These are phyloP conservation scores for Elongisporangium senticosum DNA, from an alignment of 352 stramenopile species.

Conservation along the genomic window DNA sequence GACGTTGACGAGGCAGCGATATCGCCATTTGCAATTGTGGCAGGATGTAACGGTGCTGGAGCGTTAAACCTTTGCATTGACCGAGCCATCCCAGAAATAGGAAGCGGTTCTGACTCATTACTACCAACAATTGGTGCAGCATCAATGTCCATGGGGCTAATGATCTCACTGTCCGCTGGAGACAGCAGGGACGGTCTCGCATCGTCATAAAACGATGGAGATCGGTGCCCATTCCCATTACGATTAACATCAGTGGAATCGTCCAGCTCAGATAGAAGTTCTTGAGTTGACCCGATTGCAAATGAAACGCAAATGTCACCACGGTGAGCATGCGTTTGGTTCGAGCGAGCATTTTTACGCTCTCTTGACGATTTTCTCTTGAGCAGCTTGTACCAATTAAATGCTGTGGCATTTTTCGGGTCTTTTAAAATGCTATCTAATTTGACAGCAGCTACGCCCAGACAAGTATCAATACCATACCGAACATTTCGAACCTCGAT, in stretches of 20 bases:
- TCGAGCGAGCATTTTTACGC: slow-evolving; percentile 30
- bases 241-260: slow-evolving; percentile 7
- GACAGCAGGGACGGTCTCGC: slow-evolving; percentile 18
- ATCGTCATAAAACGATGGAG: slow-evolving; percentile 18
- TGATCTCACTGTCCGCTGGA: slow-evolving; percentile 28
- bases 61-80: slow-evolving; percentile 40
- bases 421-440: slow-evolving; percentile 77
- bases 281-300: slow-evolving; percentile 79
- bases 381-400: slow-evolving; percentile 86
- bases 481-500: slow-evolving; percentile 82
- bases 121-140: not conserved
- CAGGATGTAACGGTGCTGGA: not conserved
- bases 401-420: slow-evolving; percentile 63
- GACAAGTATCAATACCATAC: slow-evolving; percentile 81
- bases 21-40: slow-evolving; percentile 16
- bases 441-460: slow-evolving; percentile 79
- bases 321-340: slow-evolving; percentile 53
- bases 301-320: slow-evolving; percentile 77
- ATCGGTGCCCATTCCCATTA: slow-evolving; percentile 4
- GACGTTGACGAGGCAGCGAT: not conserved
- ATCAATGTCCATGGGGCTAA: slow-evolving; percentile 41
- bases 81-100: slow-evolving; percentile 42
- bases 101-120: slow-evolving; percentile 25
- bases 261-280: slow-evolving; percentile 41
- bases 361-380: slow-evolving; percentile 73